Conservation (phyloP, 768 basidiomycete genomes). For the Hortiboletus campestris region DNA sequence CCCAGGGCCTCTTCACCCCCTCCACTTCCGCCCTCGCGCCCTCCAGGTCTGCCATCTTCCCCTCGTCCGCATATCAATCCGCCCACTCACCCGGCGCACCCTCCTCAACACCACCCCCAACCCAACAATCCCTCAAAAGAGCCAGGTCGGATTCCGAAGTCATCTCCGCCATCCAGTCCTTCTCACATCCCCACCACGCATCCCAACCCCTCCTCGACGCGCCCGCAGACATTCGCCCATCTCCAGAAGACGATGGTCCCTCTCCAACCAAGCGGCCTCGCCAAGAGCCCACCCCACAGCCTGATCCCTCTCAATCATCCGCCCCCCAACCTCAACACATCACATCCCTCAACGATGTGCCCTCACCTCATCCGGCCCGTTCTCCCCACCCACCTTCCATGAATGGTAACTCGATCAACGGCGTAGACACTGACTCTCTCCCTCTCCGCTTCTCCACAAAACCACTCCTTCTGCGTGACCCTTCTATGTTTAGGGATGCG, state of each 20-base stretch:
- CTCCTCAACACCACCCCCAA: constrained; percentile 52
- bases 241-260: constrained; percentile 56
- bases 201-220: constrained; percentile 31
- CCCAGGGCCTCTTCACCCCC: constrained; percentile 83
- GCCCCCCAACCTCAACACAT: constrained; percentile 23
- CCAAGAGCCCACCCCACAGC: constrained; percentile 45
- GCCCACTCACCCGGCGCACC: constrained; percentile 50
- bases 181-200: constrained; percentile 15
- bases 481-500: constrained; percentile 46
- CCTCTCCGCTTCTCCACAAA: constrained; percentile 67
- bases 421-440: constrained; percentile 43
- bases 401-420: constrained; percentile 45
- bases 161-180: constrained; percentile 17
- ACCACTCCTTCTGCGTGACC: constrained; percentile 56
- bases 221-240: constrained; percentile 44
- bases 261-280: constrained; percentile 73
- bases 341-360: constrained; percentile 33
- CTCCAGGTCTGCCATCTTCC: constrained; percentile 48
- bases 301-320: constrained; percentile 28
- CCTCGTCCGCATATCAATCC: constrained; percentile 50
- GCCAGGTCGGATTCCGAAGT: constrained; percentile 69
- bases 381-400: constrained; percentile 43
- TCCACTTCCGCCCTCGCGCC: constrained; percentile 62
- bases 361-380: constrained; percentile 42
- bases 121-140: constrained; percentile 51